Conservation (phyloP, 805 yeast genomes). For the Kurtzmaniella cleridarum region DNA sequence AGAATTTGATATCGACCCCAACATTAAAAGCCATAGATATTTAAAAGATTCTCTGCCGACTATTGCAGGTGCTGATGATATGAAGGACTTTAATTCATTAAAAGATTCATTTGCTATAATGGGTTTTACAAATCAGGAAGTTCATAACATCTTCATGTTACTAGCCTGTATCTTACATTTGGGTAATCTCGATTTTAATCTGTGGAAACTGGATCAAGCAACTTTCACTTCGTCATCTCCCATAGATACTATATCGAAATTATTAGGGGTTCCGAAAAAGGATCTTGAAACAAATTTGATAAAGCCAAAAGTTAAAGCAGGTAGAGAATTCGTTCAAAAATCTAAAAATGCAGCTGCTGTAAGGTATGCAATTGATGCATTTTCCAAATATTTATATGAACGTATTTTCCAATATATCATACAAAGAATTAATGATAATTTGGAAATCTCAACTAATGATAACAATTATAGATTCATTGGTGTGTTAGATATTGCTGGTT, state of each 20-base stretch:
- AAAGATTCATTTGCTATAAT: slow-evolving; percentile 64
- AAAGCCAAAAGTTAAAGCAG: slow-evolving; percentile 85
- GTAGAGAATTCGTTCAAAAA: slow-evolving; percentile 78
- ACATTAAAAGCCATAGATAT: slow-evolving; percentile 46
- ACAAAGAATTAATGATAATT: slow-evolving; percentile 62
- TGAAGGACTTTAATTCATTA: slow-evolving; percentile 58
- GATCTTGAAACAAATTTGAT: slow-evolving; percentile 55
- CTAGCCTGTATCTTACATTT: slow-evolving; percentile 76
- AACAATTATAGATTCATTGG: slow-evolving; percentile 41
- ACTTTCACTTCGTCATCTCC: slow-evolving; percentile 46
- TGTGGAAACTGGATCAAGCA: slow-evolving; percentile 74
- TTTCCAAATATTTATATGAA: slow-evolving; percentile 84
- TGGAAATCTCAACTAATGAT: slow-evolving; percentile 31
- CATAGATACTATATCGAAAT: slow-evolving; percentile 46
- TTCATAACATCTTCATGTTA: slow-evolving; percentile 53
- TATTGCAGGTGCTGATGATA: slow-evolving; percentile 75
- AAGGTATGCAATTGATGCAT: slow-evolving; percentile 73
- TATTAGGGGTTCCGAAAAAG: slow-evolving; percentile 58
- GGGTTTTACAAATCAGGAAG: slow-evolving; percentile 58
- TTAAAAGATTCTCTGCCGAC: slow-evolving; percentile 48
- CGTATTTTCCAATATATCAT: slow-evolving; percentile 75
- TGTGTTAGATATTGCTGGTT: slow-evolving; percentile 58
- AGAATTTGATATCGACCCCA: slow-evolving; percentile 38
- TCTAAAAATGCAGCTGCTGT: slow-evolving; percentile 78
- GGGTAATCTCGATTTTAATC: slow-evolving; percentile 76